A percentile compares a stretch with the other conserved stretches of the same genome.
Conservation (phyloP, 2,329 filamentous ascomycete genomes). For the Exophiala spinifera region DNA sequence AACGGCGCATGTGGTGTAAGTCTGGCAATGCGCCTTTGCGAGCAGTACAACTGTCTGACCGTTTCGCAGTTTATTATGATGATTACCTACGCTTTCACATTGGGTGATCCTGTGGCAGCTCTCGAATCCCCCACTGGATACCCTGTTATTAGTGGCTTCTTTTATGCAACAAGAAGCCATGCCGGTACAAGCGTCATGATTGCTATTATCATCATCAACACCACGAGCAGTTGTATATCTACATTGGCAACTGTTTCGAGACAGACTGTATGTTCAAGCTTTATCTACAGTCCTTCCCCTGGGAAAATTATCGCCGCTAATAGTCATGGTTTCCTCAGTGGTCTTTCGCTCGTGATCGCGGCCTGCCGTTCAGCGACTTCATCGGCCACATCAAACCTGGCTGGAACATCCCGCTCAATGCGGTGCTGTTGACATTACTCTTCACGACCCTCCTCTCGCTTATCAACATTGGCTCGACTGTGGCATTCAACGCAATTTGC, state of each 20-base stretch:
- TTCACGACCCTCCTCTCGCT: constrained; percentile 43
- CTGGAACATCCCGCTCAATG: constrained; percentile 39
- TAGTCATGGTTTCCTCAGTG: constrained; percentile 35
- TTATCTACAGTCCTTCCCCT: background rate
- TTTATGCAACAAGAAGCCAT: background rate
- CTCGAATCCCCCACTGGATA: background rate
- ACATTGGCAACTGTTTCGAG: background rate
- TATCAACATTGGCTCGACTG: constrained; percentile 32
- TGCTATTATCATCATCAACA: background rate
- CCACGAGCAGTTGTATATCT: background rate
- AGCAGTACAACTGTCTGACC: background rate
- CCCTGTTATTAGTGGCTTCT: background rate
- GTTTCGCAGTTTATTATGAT: background rate
- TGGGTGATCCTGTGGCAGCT: background rate
- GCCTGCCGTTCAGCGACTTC: constrained; percentile 57
- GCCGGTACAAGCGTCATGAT: background rate
- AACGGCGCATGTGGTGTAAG: background rate
- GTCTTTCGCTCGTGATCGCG: constrained; percentile 61
- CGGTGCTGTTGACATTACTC: constrained; percentile 42
- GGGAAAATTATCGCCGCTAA: too few species aligned
- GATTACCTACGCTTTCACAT: background rate
- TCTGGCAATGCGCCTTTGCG: too few species aligned
- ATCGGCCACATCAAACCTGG: constrained; percentile 34
- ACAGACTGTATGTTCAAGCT: background rate
- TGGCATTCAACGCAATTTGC: constrained; percentile 41